Percentiles rank a stretch among this genome's conserved stretches.
Evolutionary conservation across 257 asterid genomes (phyloP).

Genomic region (Rauvolfia tetraphylla): DNA sequence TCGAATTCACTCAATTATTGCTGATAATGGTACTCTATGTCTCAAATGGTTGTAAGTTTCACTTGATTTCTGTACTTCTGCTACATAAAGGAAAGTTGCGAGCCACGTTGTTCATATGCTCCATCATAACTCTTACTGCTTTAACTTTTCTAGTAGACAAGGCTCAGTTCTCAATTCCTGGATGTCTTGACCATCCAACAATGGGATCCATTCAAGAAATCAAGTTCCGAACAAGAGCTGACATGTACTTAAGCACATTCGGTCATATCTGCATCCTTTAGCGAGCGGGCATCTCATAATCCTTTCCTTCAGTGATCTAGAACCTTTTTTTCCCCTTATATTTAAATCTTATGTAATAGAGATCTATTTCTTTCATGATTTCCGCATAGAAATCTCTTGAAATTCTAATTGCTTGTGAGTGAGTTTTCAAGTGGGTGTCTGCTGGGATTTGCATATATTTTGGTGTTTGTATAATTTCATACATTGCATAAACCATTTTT

Average conservation of each 20-base stretch:
- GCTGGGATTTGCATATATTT: background rate
- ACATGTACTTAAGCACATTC: too few relatives aligned
- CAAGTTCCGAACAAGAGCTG: background rate
- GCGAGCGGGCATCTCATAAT: background rate
- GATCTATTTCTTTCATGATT: background rate
- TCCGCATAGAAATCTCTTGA: background rate
- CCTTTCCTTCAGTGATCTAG: background rate
- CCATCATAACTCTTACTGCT: background rate
- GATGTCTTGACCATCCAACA: background rate
- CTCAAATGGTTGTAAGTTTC: background rate
- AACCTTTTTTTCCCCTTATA: background rate
- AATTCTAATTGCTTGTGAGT: background rate
- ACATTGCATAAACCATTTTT: background rate
- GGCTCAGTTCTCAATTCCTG: background rate
- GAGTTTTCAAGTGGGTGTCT: too few relatives aligned
- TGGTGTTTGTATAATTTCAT: background rate
- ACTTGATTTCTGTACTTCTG: background rate
- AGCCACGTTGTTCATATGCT: background rate
- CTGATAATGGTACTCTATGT: background rate
- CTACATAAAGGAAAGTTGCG: background rate
- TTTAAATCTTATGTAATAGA: background rate
- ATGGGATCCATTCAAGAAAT: background rate
- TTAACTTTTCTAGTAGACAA: background rate
- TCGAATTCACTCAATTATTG: background rate
- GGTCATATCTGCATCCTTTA: background rate